Conservation (phyloP, 2,329 filamentous ascomycete genomes). For the Aspergillus sp. region DNA sequence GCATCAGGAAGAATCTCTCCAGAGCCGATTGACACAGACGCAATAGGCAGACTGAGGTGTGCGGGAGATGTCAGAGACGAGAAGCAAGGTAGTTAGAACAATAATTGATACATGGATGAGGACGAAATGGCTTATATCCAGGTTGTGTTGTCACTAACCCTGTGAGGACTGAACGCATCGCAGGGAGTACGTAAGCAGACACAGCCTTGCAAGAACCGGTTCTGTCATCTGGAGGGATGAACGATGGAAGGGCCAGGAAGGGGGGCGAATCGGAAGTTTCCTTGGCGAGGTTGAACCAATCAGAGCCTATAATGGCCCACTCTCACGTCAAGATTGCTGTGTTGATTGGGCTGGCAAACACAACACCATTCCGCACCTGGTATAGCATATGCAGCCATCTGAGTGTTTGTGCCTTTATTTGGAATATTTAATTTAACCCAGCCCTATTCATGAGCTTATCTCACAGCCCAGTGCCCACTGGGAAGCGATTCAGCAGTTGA, state of each 20-base stretch:
- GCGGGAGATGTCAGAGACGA: neutral
- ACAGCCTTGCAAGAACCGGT: too few species aligned
- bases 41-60: neutral
- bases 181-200: slow-evolving; percentile 4
- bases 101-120: slow-evolving; percentile 5
- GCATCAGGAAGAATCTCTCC: slow-evolving; percentile 14
- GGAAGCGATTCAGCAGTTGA: too few species aligned
- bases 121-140: slow-evolving; percentile 1
- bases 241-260: neutral
- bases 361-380: too few species aligned
- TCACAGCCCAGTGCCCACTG: too few species aligned
- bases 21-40: neutral
- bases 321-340: neutral
- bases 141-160: slow-evolving; percentile 4
- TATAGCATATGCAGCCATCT: too few species aligned
- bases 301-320: neutral
- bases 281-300: neutral
- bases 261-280: neutral
- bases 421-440: too few species aligned
- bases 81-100: neutral
- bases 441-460: too few species aligned
- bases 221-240: neutral
- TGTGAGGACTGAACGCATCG: neutral
- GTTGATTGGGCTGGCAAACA: too few species aligned
- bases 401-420: too few species aligned